These are phyloP conservation scores for Ophiostoma triangulosporum DNA, from an alignment of 2,329 filamentous ascomycete genomes.

Conservation along the genomic window DNA sequence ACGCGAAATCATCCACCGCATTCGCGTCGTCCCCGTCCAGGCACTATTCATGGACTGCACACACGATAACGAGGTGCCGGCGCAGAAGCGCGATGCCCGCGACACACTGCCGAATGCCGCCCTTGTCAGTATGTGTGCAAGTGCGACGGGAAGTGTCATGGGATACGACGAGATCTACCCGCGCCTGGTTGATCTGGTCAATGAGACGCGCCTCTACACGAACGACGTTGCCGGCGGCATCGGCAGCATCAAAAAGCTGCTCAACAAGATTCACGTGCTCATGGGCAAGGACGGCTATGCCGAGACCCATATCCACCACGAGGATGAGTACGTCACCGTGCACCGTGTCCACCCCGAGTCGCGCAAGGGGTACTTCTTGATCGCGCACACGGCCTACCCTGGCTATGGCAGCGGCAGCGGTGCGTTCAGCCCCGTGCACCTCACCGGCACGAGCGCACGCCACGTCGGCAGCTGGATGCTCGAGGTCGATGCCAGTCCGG, in stretches of 20 bases:
- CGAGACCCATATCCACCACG: conserved; percentile 93
- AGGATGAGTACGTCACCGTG: conserved; percentile 90
- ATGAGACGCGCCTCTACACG: conserved; percentile 72
- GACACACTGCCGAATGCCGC: conserved; percentile 92
- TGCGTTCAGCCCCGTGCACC: conserved; percentile 62
- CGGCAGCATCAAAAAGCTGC: conserved; percentile 75
- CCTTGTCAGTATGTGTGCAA: conserved; percentile 89
- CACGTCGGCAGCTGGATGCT: conserved; percentile 85
- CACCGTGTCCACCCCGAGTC: conserved; percentile 88
- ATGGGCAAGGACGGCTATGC: conserved; percentile 94
- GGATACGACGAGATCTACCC: conserved; percentile 97
- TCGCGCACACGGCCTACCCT: conserved; percentile 91
- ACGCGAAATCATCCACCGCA: conserved; percentile 59
- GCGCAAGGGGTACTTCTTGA: conserved; percentile 85
- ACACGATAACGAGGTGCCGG: conserved; percentile 92
- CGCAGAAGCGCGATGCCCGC: conserved; percentile 85
- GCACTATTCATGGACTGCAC: conserved; percentile 99
- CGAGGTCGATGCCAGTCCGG: conserved; percentile 67
- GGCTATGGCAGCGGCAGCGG: conserved; percentile 78
- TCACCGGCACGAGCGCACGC: conserved; percentile 73
- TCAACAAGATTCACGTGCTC: conserved; percentile 87
- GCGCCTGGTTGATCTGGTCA: conserved; percentile 79
- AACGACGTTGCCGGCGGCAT: conserved; percentile 64
- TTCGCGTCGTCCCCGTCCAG: conserved; percentile 79
- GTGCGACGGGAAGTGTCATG: conserved; percentile 90